Conservation (phyloP, 164 flowering plant species). For the Litsea cubeba region DNA sequence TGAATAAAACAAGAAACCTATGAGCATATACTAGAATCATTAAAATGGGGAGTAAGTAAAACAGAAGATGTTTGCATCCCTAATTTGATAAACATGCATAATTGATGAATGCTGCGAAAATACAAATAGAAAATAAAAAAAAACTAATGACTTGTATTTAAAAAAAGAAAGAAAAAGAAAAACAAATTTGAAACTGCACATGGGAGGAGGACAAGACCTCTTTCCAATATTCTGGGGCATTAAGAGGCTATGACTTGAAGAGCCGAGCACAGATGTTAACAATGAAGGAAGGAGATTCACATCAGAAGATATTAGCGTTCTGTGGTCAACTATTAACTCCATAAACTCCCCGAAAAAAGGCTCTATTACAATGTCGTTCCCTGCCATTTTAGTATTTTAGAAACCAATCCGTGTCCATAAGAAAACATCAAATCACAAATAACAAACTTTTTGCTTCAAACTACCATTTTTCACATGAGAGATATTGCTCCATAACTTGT, state of each 20-base stretch:
- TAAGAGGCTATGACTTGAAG: constrained; percentile 39
- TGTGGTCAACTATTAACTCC: constrained; percentile 58
- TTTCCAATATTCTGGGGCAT: constrained; percentile 46
- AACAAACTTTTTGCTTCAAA: neutral
- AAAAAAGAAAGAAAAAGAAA: neutral
- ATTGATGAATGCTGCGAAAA: neutral
- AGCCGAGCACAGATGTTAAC: constrained; percentile 51
- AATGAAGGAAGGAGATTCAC: constrained; percentile 48
- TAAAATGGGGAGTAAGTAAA: neutral
- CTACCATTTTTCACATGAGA: constrained; percentile 53
- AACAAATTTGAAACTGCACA: neutral
- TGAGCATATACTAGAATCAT: neutral
- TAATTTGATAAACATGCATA: neutral
- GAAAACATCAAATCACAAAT: too few species aligned
- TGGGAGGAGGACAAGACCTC: constrained; percentile 37
- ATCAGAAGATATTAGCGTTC: constrained; percentile 69
- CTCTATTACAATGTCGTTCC: constrained; percentile 30
- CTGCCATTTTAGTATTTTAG: constrained; percentile 27
- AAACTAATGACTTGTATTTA: neutral
- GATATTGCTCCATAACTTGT: constrained; percentile 29
- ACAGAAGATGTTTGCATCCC: neutral
- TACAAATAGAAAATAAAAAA: neutral
- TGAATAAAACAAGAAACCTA: neutral
- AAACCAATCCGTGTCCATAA: constrained; percentile 1
- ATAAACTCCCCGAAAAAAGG: constrained; percentile 51